Evolutionary conservation across 2,329 filamentous ascomycete genomes (phyloP), one percentile per base, ranked within the genome.

Genomic region (Sclerotinia minor): DNA sequence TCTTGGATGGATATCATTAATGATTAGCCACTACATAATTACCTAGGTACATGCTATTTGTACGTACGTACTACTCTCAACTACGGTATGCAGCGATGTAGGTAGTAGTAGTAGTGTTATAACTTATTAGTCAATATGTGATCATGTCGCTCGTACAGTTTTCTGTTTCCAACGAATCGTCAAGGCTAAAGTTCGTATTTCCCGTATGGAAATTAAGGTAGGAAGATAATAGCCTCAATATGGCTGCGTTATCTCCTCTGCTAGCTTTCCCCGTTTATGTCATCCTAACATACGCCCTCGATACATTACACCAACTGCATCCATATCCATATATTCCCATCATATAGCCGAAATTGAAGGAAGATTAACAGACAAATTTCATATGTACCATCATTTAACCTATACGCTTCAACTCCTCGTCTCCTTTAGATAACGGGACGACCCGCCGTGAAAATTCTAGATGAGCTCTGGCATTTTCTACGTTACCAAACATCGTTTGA

Each of bases 381-480:
- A 54, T 24, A n/a, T n/a, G n/a, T n/a, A 45, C 64, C 21, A 41
- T 57, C 53, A 41, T 63, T 35, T n/a, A 45, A 38, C 29, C 35
- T 50, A 49, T 26, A 26, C 52, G 50, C 38, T 41, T 63, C 53
- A 32, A 32, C 38, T 41, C 38, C 13, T 55, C 53, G 13, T 54
- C 55, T 55, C 53, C 57, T 54, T 26, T 26, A 41, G 44, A 61
- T 55, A 67, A 49, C 68, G 60, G 66, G 58, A 61, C 50, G 65
- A 64, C 45, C 67, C 67, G 67, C 50, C 29, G 45, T 45, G 32
- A 47, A 4, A 57, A 65, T 55, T 65, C 63, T 47, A 58, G 63
- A 65, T 55, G 63, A 57, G 54, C 26, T 57, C 50, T 64, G 49
- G n/a, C 54, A 49, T 26, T 47, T n/a, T 64, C 38, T 35, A 45